Evolutionary conservation across 768 basidiomycete species (phyloP).

Genomic region (Boletus rex-veris): DNA sequence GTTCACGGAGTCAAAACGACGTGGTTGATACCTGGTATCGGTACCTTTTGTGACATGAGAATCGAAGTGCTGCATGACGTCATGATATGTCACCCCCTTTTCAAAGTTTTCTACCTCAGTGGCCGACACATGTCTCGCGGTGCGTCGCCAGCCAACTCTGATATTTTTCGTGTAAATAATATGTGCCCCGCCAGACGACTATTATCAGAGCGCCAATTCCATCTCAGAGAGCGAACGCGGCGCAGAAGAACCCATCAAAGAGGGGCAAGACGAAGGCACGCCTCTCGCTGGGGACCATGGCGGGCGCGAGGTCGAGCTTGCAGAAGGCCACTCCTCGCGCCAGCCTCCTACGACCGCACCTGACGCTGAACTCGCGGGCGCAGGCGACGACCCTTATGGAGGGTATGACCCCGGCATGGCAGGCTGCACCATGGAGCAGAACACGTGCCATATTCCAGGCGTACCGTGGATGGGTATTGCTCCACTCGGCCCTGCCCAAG

Average conservation of each 20-base stretch:
- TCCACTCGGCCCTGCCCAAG: background rate
- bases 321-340: background rate
- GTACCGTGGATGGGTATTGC: background rate
- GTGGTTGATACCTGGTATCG: too few species aligned
- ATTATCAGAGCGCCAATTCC: background rate
- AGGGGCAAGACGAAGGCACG: background rate
- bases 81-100: background rate
- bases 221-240: background rate
- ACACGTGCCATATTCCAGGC: constrained; percentile 12
- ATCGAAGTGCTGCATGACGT: too few species aligned
- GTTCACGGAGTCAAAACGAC: too few species aligned
- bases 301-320: constrained; percentile 7
- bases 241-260: background rate
- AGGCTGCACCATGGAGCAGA: constrained; percentile 6
- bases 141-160: background rate
- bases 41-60: too few species aligned
- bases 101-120: constrained; percentile 2
- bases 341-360: too few species aligned
- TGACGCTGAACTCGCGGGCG: background rate
- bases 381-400: constrained; percentile 12
- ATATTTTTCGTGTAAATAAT: too few species aligned
- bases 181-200: background rate
- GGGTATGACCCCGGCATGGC: constrained; percentile 25
- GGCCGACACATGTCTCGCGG: constrained; percentile 10
- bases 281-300: constrained; percentile 4